Evolutionary conservation across 2,329 filamentous ascomycete species (phyloP).

Genomic region (Phoma sp.): DNA sequence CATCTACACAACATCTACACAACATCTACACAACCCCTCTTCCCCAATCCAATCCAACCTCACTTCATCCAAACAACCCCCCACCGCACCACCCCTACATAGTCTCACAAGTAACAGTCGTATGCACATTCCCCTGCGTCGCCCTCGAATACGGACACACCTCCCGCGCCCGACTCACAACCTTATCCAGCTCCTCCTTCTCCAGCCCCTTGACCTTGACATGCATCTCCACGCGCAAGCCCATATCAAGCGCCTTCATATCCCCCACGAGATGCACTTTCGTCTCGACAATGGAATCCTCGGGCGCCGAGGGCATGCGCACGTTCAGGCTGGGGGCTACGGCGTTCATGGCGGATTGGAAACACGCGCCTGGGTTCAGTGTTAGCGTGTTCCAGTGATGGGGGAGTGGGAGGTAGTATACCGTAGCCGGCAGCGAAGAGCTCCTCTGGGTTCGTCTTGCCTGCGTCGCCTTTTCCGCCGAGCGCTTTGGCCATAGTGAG

Average conservation of each 20-base stretch:
- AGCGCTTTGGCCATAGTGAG: constrained; percentile 55
- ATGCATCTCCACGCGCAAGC: constrained; percentile 53
- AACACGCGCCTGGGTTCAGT: constrained; percentile 46
- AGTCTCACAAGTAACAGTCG: constrained; percentile 27
- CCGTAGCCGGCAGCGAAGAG: constrained; percentile 58
- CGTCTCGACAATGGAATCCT: constrained; percentile 50
- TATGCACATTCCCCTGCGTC: constrained; percentile 44
- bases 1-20: no score
- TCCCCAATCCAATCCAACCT: no score
- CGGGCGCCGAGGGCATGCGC: constrained; percentile 49
- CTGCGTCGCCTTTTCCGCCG: constrained; percentile 49
- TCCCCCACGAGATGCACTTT: constrained; percentile 55
- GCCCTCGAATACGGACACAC: constrained; percentile 47
- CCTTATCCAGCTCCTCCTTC: constrained; percentile 45
- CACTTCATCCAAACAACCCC: no score
- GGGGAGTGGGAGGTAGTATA: neutral
- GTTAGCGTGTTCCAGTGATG: neutral
- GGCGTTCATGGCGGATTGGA: constrained; percentile 57
- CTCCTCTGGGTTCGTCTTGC: constrained; percentile 56
- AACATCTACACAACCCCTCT: no score
- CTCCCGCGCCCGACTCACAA: constrained; percentile 44
- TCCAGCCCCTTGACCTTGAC: constrained; percentile 44
- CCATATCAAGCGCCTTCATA: constrained; percentile 55
- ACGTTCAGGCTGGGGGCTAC: constrained; percentile 50
- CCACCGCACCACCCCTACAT: no score